These are phyloP conservation scores for Aspergillus conjunctus DNA, from an alignment of 495 filamentous ascomycete species.

Conservation along the genomic window DNA sequence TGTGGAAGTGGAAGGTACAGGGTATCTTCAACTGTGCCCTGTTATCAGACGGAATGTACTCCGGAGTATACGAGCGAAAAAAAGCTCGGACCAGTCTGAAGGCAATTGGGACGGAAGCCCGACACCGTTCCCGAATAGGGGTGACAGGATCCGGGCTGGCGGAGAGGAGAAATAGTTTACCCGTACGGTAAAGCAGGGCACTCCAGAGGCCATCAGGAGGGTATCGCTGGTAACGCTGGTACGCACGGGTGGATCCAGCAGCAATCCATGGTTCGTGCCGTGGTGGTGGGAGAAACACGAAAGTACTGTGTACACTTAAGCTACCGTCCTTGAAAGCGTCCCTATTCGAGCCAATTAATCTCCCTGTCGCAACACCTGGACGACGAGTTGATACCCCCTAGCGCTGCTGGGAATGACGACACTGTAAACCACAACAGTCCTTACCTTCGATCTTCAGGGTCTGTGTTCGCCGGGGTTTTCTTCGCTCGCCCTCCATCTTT, in stretches of 20 bases:
- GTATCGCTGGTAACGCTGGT: not conserved
- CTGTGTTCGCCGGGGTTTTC: not conserved
- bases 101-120: too few species aligned
- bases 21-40: too few species aligned
- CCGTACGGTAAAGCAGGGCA: not conserved
- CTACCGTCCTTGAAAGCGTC: not conserved
- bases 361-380: not conserved
- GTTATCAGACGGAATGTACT: too few species aligned
- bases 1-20: too few species aligned
- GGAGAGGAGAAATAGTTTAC: constrained; percentile 1
- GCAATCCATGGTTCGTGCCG: not conserved
- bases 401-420: constrained; percentile 4
- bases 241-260: not conserved
- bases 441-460: constrained; percentile 1
- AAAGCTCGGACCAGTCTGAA: too few species aligned
- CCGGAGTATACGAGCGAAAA: too few species aligned
- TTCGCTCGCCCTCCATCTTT: not conserved
- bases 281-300: not conserved
- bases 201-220: not conserved
- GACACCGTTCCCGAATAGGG: not conserved
- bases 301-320: not conserved
- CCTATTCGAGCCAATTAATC: not conserved
- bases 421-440: not conserved
- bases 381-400: not conserved
- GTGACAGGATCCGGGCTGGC: constrained; percentile 29